phyloP scores from a whole-genome alignment of 495 filamentous ascomycete genomes.

The Penicillium parvum region DNA sequence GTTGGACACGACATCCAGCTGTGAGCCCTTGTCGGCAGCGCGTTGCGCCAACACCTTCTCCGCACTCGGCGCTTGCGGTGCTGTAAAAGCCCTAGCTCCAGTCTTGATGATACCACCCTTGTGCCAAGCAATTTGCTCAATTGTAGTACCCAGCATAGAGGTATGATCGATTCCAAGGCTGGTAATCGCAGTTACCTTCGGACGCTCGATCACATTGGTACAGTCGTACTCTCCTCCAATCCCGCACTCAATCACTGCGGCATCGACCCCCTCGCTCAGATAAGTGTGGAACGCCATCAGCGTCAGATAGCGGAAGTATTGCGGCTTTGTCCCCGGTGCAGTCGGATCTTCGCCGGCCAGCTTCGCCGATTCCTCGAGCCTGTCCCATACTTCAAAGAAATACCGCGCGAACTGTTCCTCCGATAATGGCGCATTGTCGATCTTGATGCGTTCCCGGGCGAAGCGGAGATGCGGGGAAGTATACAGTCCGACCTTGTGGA shows the following conservation, averaged over 20 bases:
- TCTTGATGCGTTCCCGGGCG: conserved; percentile 83
- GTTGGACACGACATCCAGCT: conserved; percentile 55
- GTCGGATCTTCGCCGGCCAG: conserved; percentile 44
- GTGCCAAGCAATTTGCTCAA: conserved; percentile 95
- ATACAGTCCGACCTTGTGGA: conserved; percentile 71
- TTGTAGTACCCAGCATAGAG: conserved; percentile 70
- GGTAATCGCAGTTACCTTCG: conserved; percentile 70
- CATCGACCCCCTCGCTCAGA: conserved; percentile 71
- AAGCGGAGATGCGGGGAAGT: conserved; percentile 86
- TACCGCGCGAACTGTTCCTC: conserved; percentile 73
- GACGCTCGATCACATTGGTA: conserved; percentile 80
- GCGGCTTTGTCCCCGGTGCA: conserved; percentile 58
- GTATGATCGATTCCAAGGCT: conserved; percentile 90
- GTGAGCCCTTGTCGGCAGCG: conserved; percentile 60
- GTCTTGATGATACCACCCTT: conserved; percentile 90
- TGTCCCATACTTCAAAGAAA: conserved; percentile 89
- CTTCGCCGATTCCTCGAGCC: conserved; percentile 53
- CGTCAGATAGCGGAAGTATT: conserved; percentile 87
- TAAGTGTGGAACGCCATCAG: conserved; percentile 89
- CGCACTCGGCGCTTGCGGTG: conserved; percentile 63
- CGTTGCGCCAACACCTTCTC: conserved; percentile 64
- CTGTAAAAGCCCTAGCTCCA: conserved; percentile 65
- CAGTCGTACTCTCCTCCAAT: conserved; percentile 92
- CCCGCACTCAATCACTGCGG: conserved; percentile 86
- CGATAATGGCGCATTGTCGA: conserved; percentile 70